These are phyloP conservation scores for Saccharomyces cerevisiae DNA, from an alignment of 805 yeast genomes.

Conservation along the genomic window DNA sequence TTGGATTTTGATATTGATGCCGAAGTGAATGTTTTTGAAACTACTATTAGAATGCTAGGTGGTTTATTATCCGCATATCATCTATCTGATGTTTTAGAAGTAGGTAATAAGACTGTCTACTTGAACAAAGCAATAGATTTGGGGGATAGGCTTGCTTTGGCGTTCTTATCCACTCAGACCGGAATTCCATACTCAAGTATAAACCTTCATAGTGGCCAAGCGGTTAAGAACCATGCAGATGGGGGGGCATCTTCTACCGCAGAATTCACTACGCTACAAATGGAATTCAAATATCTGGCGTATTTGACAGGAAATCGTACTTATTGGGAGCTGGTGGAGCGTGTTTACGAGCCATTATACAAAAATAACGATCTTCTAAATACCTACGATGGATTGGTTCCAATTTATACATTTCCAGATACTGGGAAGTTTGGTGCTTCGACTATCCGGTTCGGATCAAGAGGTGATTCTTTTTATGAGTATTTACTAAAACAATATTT, in stretches of 20 bases:
- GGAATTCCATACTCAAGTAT: constrained; percentile 79
- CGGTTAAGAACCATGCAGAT: constrained; percentile 53
- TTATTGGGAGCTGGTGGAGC: constrained; percentile 75
- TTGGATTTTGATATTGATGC: constrained; percentile 65
- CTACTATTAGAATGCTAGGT: constrained; percentile 92
- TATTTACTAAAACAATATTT: constrained; percentile 78
- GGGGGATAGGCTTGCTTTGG: constrained; percentile 64
- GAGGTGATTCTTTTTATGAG: constrained; percentile 93
- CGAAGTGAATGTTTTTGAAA: constrained; percentile 77
- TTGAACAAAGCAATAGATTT: constrained; percentile 71
- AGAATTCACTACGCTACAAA: constrained; percentile 78
- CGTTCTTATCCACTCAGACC: constrained; percentile 47
- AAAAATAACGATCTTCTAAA: constrained; percentile 36
- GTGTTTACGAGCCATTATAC: constrained; percentile 63
- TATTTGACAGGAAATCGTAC: constrained; percentile 68
- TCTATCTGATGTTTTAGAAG: constrained; percentile 39
- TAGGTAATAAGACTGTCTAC: constrained; percentile 35
- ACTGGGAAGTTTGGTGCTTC: constrained; percentile 60
- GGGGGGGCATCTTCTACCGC: constrained; percentile 82
- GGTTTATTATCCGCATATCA: constrained; percentile 74
- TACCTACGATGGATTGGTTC: constrained; percentile 61
- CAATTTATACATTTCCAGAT: constrained; percentile 70
- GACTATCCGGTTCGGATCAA: constrained; percentile 71
- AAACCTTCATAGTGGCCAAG: constrained; percentile 57
- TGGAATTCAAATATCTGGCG: constrained; percentile 78